Evolutionary conservation across 805 yeast species (phyloP).

Genomic region (Saccharomycopsis microspora): DNA sequence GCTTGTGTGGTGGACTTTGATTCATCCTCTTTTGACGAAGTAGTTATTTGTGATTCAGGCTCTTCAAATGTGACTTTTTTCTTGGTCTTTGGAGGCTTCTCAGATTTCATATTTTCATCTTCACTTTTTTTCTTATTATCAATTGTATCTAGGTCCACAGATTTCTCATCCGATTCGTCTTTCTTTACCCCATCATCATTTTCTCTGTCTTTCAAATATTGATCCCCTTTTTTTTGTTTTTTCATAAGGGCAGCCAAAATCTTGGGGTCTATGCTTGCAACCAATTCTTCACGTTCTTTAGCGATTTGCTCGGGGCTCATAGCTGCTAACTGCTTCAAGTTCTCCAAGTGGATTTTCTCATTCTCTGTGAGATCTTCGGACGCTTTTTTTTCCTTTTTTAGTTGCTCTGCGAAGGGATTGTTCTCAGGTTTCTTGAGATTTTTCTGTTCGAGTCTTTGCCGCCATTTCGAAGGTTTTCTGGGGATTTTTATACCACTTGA

Average conservation of each 20-base stretch:
- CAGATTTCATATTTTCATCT: conserved; percentile 18
- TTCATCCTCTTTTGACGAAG: too few relatives aligned
- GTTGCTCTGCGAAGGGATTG: conserved; percentile 2
- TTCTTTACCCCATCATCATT: conserved; percentile 24
- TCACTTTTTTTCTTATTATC: conserved; percentile 5
- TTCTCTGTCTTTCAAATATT: conserved; percentile 25
- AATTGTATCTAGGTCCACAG: too few relatives aligned
- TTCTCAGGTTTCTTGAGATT: conserved; percentile 17
- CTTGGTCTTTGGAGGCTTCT: conserved; percentile 18
- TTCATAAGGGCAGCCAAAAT: conserved; percentile 49
- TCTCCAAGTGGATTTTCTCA: conserved; percentile 69
- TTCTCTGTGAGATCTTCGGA: conserved; percentile 38
- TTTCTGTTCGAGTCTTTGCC: conserved; percentile 29
- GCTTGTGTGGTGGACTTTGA: too few relatives aligned
- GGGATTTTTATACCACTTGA: conserved; percentile 15
- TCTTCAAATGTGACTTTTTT: conserved; percentile 26
- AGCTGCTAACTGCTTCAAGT: conserved; percentile 43
- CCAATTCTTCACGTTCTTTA: conserved; percentile 52
- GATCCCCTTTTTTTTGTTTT: conserved; percentile 36
- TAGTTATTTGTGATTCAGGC: too few relatives aligned
- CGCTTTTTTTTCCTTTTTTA: conserved; percentile 12
- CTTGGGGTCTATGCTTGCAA: conserved; percentile 58
- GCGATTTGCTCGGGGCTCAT: conserved; percentile 61
- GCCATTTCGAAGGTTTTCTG: conserved; percentile 39
- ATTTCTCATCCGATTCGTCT: conserved; percentile 16